Evolutionary conservation across 2,329 filamentous ascomycete genomes (phyloP), one percentile per base, ranked within the genome.

Genomic region (Tolypocladium cylindrosporum): DNA sequence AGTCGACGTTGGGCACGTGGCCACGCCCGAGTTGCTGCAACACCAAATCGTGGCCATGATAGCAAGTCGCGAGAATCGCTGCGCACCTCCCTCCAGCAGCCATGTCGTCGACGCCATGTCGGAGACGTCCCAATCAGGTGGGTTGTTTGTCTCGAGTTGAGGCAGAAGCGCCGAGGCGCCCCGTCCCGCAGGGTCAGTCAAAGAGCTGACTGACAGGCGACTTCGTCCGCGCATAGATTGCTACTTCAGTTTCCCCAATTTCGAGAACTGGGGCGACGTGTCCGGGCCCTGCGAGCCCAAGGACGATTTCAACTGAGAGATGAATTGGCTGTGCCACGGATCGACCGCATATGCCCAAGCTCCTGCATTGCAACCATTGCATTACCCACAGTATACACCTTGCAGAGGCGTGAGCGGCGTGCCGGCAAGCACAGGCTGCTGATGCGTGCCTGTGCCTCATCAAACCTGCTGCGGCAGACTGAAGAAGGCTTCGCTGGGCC

Each of bases 171-270:
- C 8, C 19, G 40, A 42, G 40, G 10, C 31, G 16, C 34, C 48
- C 4, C 5, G 2, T 21, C 16, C 48, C 34, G 19, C 31, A 37
- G 31, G 48, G 13, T 52, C 48, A 37, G 31, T 37, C 16, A 37
- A 13, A 36, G 2, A 10, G 31, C 45, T 50, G 48, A 52, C n/a
- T 36, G 48, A 14, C 27, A 21, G 31, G 48, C 48, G 31, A n/a
- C 11, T n/a, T 52, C 19, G 16, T 21, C 31, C 31, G 19, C 8
- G 10, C 19, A 10, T 16, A 69, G 67, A 63, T 58, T 81, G 83
- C 61, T 90, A 90, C 71, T 85, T 88, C 67, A 89, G 86, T 75
- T 90, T 90, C 68, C 87, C 87, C 19, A 87, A 82, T 69, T 89
- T 89, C 70, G 87, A 90, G 66, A 80, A 84, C 60, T 89, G 85